These are phyloP conservation scores for Ceratobasidium theobromae DNA, from an alignment of 1,284 basidiomycete genomes.

Conservation along the genomic window DNA sequence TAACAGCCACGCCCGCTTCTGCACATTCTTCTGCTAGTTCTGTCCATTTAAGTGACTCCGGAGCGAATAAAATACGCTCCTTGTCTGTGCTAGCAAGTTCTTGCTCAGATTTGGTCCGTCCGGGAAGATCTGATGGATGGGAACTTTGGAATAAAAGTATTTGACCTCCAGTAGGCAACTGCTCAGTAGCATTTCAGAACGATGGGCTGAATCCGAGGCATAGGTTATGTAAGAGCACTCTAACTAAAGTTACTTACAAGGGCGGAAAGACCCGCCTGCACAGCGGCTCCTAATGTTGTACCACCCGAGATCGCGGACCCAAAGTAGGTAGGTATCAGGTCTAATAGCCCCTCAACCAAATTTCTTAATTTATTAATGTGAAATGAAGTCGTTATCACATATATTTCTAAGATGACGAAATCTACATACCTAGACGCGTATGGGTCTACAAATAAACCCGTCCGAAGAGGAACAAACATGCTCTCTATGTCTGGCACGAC, in stretches of 20 bases:
- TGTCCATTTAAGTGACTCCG: conserved; percentile 77
- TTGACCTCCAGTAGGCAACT: conserved; percentile 85
- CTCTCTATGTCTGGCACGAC: conserved; percentile 90
- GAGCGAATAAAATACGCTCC: conserved; percentile 77
- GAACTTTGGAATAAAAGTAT: conserved; percentile 70
- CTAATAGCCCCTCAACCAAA: conserved; percentile 64
- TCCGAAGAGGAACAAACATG: conserved; percentile 80
- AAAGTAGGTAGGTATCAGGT: conserved; percentile 67
- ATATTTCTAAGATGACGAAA: not conserved
- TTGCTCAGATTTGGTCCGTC: conserved; percentile 69
- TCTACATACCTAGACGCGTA: conserved; percentile 60
- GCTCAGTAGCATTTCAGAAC: not conserved
- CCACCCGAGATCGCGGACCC: conserved; percentile 53
- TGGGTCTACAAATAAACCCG: conserved; percentile 81
- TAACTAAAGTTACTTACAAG: conserved; percentile 54
- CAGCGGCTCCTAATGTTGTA: conserved; percentile 77
- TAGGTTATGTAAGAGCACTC: conserved; percentile 31
- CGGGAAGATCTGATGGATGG: conserved; percentile 58
- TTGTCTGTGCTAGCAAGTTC: conserved; percentile 86
- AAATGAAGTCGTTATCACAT: conserved; percentile 33
- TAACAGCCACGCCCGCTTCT: conserved; percentile 88
- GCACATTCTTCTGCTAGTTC: conserved; percentile 85
- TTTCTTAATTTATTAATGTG: conserved; percentile 48
- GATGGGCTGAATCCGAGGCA: not conserved
- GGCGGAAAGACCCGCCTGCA: conserved; percentile 72